Conservation (phyloP, 1,284 basidiomycete species). For the Golubevia sp. region DNA sequence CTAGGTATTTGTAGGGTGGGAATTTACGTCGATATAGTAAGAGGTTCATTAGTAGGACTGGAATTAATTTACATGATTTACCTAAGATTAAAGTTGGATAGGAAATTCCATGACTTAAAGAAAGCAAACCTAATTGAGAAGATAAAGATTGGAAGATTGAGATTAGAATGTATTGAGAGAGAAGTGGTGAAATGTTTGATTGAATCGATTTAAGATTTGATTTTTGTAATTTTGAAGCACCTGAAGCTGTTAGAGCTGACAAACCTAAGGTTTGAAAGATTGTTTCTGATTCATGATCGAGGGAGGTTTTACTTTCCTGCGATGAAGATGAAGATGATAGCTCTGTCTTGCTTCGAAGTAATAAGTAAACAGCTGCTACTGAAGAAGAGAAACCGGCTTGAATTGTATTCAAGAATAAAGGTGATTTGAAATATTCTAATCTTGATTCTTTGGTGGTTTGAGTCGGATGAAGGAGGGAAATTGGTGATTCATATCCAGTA, state of each 20-base stretch:
- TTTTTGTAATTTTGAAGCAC: conserved; percentile 11
- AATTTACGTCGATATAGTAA: conserved; percentile 62
- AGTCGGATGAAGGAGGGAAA: neutral
- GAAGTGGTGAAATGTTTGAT: conserved; percentile 62
- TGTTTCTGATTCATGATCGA: conserved; percentile 11
- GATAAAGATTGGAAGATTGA: conserved; percentile 84
- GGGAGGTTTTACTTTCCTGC: conserved; percentile 62
- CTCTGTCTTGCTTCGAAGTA: conserved; percentile 70
- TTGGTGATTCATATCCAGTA: conserved; percentile 31
- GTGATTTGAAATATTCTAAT: conserved; percentile 73
- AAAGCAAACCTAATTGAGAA: conserved; percentile 91
- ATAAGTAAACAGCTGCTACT: conserved; percentile 79
- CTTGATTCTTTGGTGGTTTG: conserved; percentile 25
- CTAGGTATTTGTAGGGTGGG: conserved; percentile 58
- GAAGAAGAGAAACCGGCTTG: conserved; percentile 81
- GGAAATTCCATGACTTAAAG: conserved; percentile 84
- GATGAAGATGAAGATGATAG: conserved; percentile 69
- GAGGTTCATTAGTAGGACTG: conserved; percentile 94
- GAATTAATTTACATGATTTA: conserved; percentile 97
- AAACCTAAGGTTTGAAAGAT: conserved; percentile 30
- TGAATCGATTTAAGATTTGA: conserved; percentile 5
- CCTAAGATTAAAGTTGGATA: conserved; percentile 98
- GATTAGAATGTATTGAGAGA: conserved; percentile 49
- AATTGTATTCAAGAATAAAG: conserved; percentile 82
- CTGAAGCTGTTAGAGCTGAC: conserved; percentile 32